phyloP scores from a whole-genome alignment of 2,329 filamentous ascomycete genomes.

The Neofusicoccum ribis region DNA sequence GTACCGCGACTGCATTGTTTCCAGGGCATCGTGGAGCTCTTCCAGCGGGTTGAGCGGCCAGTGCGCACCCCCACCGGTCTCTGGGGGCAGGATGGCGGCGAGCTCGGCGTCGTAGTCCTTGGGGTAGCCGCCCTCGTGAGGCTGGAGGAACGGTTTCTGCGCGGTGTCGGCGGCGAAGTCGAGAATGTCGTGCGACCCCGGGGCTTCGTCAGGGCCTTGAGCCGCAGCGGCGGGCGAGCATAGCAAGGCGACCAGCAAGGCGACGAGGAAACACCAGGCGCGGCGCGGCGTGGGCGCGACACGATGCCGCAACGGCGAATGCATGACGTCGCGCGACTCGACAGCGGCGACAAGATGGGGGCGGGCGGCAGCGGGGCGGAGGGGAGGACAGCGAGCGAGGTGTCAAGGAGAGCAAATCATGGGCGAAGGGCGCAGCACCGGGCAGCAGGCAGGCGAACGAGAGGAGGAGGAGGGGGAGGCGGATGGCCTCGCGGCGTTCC shows the following conservation, averaged over 20 bases:
- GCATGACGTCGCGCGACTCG: constrained; percentile 4
- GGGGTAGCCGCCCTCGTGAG: background rate
- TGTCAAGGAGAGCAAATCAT: background rate
- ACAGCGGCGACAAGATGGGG: background rate
- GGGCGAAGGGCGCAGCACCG: background rate
- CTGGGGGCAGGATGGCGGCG: background rate
- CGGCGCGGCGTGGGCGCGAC: background rate
- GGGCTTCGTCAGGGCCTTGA: background rate
- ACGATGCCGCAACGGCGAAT: background rate
- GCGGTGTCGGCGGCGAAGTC: background rate
- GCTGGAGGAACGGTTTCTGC: background rate
- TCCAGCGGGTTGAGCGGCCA: constrained; percentile 28
- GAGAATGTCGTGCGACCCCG: background rate
- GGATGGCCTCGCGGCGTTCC: constrained; percentile 9
- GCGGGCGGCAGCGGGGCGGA: background rate
- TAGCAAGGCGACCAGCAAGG: background rate
- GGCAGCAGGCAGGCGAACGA: background rate
- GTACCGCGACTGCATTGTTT: constrained; percentile 74
- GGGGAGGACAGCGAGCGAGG: background rate
- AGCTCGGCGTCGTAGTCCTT: background rate
- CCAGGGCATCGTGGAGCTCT: constrained; percentile 58
- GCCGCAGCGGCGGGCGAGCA: background rate
- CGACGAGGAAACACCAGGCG: background rate
- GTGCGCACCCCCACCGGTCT: background rate
- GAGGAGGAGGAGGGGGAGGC: background rate